phyloP scores from a whole-genome alignment of 352 stramenopile genomes.

The Phytophthora aleatoria region DNA sequence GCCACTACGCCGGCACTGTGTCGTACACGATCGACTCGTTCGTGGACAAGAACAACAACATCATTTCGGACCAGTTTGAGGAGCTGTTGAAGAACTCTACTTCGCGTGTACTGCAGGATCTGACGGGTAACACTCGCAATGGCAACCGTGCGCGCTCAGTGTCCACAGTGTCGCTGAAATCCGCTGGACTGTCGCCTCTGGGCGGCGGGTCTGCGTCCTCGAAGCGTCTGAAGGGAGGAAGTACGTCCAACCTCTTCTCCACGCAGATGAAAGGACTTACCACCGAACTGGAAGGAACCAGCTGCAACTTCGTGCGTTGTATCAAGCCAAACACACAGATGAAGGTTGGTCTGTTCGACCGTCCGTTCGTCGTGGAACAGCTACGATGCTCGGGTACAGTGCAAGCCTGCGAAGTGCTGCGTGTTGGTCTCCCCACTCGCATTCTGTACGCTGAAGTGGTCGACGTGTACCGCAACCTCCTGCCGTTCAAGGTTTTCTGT shows the following conservation, averaged over 20 bases:
- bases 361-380: conserved; percentile 78
- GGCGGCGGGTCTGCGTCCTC: conserved; percentile 46
- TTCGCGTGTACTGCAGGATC: conserved; percentile 72
- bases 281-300: conserved; percentile 82
- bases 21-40: conserved; percentile 88
- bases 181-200: conserved; percentile 33
- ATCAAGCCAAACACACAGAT: conserved; percentile 97
- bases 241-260: conserved; percentile 73
- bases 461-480: conserved; percentile 75
- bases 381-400: conserved; percentile 75
- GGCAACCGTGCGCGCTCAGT: conserved; percentile 46
- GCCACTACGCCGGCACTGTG: conserved; percentile 84
- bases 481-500: conserved; percentile 67
- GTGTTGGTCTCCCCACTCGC: conserved; percentile 80
- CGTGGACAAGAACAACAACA: conserved; percentile 92
- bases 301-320: conserved; percentile 94
- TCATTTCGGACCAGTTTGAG: conserved; percentile 89
- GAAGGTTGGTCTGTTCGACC: conserved; percentile 82
- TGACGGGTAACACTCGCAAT: conserved; percentile 56
- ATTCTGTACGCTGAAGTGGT: conserved; percentile 89
- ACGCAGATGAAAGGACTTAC: conserved; percentile 89
- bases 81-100: conserved; percentile 83
- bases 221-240: conserved; percentile 71
- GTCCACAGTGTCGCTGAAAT: conserved; percentile 54
- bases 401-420: conserved; percentile 83